Base-by-base conservation (phyloP, 257 asterid genomes). In the Paulownia fortunei region DNA sequence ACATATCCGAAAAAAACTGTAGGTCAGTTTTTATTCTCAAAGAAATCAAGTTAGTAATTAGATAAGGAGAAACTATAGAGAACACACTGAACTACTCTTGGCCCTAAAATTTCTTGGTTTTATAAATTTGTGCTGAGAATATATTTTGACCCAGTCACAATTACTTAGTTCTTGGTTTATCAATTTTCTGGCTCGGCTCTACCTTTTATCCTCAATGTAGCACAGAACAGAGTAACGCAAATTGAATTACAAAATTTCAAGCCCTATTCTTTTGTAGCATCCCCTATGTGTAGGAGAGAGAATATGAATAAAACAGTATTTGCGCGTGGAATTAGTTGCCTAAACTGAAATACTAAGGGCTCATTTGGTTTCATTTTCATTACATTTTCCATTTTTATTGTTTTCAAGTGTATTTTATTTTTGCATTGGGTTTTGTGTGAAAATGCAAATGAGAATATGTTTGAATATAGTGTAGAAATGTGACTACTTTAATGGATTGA, bases 91-190 rank as follows among this genome's bases (percentile, higher is more conserved):
- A 72, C 71, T 30, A 46, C 36, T 39, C 47, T 46, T 19, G 23
- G 74, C 55, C 51, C 51, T 11, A n/a, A 62, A 61, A n/a, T 56
- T 63, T 26, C 34, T 61, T 42, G 46, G 58, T 74, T 27, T 30
- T 2, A 60, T 68, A 23, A 12, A 10, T 44, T 41, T 21, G 23
- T 23, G 46, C 74, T 49, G 6, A n/a, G 10, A 54, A 54, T 23
- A 59, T 30, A 58, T n/a, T n/a, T 18, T 19, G 32, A 39, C 21
- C 18, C 70, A 19, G 8, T 19, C 24, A 13, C 34, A 34, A 5
- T 9, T 10, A 55, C 23, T 7, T n/a, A 49, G 12, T 55, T 19
- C 54, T 41, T 51, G 63, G 19, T 49, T 54, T 30, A 18, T 13
- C 26, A 52, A 32, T 72, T 72, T 46, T 32, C 24, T 26, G 34